A percentile compares a stretch with the other conserved stretches of the same genome.
Evolutionary conservation across 495 filamentous ascomycete species (phyloP).

Genomic region (Aspergillus mulundensis): DNA sequence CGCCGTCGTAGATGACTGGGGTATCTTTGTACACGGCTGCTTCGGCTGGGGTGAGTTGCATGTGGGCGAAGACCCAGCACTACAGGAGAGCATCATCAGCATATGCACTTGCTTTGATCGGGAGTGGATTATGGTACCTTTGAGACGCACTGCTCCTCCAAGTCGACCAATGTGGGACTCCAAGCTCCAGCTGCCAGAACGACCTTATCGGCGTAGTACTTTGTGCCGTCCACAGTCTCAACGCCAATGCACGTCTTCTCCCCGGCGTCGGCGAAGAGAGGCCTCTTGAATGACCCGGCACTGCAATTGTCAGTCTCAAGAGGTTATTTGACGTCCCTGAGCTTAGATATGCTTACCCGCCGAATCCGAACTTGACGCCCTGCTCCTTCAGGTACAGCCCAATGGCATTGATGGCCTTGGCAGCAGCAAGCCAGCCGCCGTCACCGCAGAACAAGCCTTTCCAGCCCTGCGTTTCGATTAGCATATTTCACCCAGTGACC

Average conservation of each 20-base stretch:
- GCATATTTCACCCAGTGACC: neutral
- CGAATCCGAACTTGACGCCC: constrained; percentile 4
- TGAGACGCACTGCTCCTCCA: constrained; percentile 26
- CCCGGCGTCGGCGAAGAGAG: neutral
- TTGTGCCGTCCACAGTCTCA: constrained; percentile 10
- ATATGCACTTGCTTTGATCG: too few relatives aligned
- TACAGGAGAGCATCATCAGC: too few relatives aligned
- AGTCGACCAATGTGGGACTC: constrained; percentile 8
- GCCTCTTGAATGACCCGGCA: neutral
- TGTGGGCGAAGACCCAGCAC: constrained; percentile 30
- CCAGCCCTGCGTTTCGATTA: neutral
- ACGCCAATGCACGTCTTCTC: constrained; percentile 6
- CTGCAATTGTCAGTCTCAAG: neutral
- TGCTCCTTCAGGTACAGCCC: neutral
- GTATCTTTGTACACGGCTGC: constrained; percentile 38
- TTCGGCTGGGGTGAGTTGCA: constrained; percentile 41
- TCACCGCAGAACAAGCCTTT: constrained; percentile 7
- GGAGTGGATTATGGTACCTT: neutral
- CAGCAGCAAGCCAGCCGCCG: constrained; percentile 6
- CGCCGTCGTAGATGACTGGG: constrained; percentile 47
- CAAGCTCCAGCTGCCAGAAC: constrained; percentile 12
- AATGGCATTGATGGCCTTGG: constrained; percentile 7
- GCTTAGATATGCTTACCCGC: neutral
- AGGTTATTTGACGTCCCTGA: neutral
- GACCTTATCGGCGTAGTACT: constrained; percentile 45